Evolutionary conservation across 805 yeast genomes (phyloP).

Genomic region (Yarrowia porcina): DNA sequence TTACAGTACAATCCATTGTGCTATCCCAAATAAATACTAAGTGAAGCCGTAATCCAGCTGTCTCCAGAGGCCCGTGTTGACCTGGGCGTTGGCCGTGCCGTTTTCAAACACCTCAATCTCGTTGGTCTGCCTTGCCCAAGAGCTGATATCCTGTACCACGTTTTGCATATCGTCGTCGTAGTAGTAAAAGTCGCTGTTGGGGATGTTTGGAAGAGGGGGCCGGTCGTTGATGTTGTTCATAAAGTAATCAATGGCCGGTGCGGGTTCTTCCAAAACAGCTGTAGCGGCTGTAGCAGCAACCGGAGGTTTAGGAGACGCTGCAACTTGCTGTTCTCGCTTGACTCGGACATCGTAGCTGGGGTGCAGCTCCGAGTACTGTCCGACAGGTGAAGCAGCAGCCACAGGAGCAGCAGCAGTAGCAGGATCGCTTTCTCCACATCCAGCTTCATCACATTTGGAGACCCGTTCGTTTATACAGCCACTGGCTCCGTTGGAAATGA

Average conservation of each 20-base stretch:
- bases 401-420: background rate
- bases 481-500: slow-evolving; percentile 18
- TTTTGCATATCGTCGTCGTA: slow-evolving; percentile 34
- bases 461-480: slow-evolving; percentile 3
- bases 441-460: background rate
- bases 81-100: slow-evolving; percentile 26
- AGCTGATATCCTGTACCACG: slow-evolving; percentile 35
- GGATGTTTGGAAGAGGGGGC: background rate
- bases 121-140: slow-evolving; percentile 31
- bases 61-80: slow-evolving; percentile 27
- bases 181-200: slow-evolving; percentile 27
- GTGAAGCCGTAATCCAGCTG: slow-evolving; percentile 31
- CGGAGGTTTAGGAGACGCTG: background rate
- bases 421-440: background rate
- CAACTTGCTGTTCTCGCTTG: background rate
- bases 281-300: background rate
- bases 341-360: slow-evolving; percentile 14
- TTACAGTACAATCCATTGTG: background rate
- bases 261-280: slow-evolving; percentile 6
- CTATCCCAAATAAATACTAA: slow-evolving; percentile 8
- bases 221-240: slow-evolving; percentile 17
- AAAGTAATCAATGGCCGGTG: slow-evolving; percentile 5
- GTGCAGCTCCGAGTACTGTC: slow-evolving; percentile 20
- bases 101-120: slow-evolving; percentile 24
- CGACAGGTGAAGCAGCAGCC: background rate